Conservation (phyloP, 2,329 filamentous ascomycete genomes). For the Thelonectria rubi region DNA sequence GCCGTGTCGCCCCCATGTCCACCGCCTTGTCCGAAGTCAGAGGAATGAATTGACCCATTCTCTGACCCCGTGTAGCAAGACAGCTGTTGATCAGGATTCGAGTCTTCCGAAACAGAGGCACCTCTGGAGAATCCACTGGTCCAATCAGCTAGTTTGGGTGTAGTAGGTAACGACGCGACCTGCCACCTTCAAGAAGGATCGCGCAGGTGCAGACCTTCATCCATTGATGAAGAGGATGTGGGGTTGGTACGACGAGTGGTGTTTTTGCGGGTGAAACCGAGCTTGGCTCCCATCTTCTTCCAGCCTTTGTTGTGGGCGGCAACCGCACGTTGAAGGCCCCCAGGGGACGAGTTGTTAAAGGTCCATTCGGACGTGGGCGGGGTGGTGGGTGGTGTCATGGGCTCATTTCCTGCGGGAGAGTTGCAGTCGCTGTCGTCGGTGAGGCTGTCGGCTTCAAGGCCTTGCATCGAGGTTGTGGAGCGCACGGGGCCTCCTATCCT, state of each 20-base stretch:
- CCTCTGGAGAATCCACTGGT: conserved; percentile 29
- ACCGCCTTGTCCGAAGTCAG: conserved; percentile 39
- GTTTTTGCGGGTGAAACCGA: conserved; percentile 65
- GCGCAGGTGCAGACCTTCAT: conserved; percentile 48
- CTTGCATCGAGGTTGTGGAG: conserved; percentile 56
- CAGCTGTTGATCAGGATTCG: conserved; percentile 56
- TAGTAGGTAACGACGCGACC: conserved; percentile 62
- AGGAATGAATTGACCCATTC: conserved; percentile 32
- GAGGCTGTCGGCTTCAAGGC: conserved; percentile 59
- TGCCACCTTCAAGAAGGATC: conserved; percentile 66
- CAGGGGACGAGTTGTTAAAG: conserved; percentile 58
- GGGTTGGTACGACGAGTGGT: conserved; percentile 54
- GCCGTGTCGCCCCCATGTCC: conserved; percentile 56
- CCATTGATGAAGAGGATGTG: conserved; percentile 55
- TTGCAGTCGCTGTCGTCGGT: conserved; percentile 73
- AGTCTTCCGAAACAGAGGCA: conserved; percentile 53
- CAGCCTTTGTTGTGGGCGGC: conserved; percentile 66
- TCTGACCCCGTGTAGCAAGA: conserved; percentile 36
- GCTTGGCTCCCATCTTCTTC: conserved; percentile 71
- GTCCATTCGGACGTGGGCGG: conserved; percentile 70
- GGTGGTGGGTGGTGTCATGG: conserved; percentile 78
- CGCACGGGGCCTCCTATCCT: conserved; percentile 48
- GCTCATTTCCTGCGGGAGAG: conserved; percentile 65
- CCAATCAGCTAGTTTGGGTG: conserved; percentile 41
- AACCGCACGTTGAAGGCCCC: conserved; percentile 63